A percentile compares a stretch with the other conserved stretches of the same genome.
Conservation (phyloP, 768 basidiomycete genomes). For the Tricholoma bakamatsutake region DNA sequence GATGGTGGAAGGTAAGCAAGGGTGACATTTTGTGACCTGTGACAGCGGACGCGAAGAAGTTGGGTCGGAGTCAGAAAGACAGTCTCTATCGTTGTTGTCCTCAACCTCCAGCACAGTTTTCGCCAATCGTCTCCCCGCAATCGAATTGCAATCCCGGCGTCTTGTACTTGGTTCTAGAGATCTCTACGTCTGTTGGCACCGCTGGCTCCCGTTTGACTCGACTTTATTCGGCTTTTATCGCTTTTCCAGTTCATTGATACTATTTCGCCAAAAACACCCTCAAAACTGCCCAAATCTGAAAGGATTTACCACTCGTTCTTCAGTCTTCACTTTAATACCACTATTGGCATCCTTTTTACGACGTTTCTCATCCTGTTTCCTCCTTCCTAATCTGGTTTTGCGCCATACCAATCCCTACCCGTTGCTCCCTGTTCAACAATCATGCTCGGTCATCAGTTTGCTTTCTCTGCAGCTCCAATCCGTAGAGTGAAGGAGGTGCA, state of each 20-base stretch:
- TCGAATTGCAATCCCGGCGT: conserved; percentile 20
- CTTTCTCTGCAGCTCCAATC: conserved; percentile 89
- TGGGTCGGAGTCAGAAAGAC: conserved; percentile 41
- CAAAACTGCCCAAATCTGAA: conserved; percentile 25
- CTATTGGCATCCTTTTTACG: conserved; percentile 23
- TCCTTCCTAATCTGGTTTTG: conserved; percentile 10
- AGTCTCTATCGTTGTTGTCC: conserved; percentile 39
- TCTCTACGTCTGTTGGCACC: conserved; percentile 11
- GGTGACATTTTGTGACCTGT: conserved; percentile 2
- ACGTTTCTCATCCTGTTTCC: conserved; percentile 18
- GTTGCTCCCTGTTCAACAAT: conserved; percentile 19
- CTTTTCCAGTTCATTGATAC: conserved; percentile 19
- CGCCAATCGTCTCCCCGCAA: conserved; percentile 22
- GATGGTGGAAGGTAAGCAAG: too few relatives aligned
- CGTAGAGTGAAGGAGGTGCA: conserved; percentile 97
- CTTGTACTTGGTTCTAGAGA: conserved; percentile 18
- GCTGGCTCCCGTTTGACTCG: conserved; percentile 17
- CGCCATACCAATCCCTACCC: conserved; percentile 4
- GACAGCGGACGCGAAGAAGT: conserved; percentile 28
- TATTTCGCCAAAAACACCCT: conserved; percentile 23
- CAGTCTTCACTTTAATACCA: conserved; percentile 20
- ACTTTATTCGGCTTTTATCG: conserved; percentile 24
- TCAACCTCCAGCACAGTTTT: conserved; percentile 36
- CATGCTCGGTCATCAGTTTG: conserved; percentile 89
- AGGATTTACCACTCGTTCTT: conserved; percentile 12